Conservation (phyloP, 163 green algal species). For the Volvox carteri region DNA sequence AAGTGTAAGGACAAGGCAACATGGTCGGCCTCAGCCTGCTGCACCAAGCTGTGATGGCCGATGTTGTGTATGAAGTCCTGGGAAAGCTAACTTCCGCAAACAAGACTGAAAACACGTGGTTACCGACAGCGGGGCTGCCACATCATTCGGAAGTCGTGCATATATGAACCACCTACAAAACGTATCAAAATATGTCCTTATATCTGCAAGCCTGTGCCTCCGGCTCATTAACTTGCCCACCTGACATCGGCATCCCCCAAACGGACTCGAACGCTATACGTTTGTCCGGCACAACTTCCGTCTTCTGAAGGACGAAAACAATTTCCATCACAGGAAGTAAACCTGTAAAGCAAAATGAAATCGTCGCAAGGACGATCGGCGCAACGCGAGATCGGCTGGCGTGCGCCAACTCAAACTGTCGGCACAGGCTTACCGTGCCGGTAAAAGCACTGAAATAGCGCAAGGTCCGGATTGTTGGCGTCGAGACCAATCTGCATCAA, state of each 20-base stretch:
- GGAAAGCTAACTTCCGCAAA: neutral
- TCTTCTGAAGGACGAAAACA: conserved; percentile 68
- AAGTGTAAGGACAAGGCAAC: too few species aligned
- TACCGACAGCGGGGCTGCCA: neutral
- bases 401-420: conserved; percentile 4
- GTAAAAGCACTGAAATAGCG: conserved; percentile 79
- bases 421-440: conserved; percentile 67
- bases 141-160: too few species aligned
- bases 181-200: too few species aligned
- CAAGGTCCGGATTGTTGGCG: conserved; percentile 65
- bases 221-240: conserved; percentile 48
- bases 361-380: neutral
- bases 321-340: conserved; percentile 74
- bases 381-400: neutral
- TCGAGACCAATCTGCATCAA: conserved; percentile 74
- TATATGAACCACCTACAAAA: too few species aligned
- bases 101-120: neutral
- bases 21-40: too few species aligned
- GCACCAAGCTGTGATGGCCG: too few species aligned
- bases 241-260: conserved; percentile 71
- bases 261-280: conserved; percentile 69
- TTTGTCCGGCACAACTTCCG: conserved; percentile 52
- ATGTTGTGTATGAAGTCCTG: too few species aligned
- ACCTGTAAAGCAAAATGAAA: conserved; percentile 53
- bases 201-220: too few species aligned